Base-by-base conservation (phyloP, 2,329 filamentous ascomycete species). In the Hawksworthiomyces lignivorus region DNA sequence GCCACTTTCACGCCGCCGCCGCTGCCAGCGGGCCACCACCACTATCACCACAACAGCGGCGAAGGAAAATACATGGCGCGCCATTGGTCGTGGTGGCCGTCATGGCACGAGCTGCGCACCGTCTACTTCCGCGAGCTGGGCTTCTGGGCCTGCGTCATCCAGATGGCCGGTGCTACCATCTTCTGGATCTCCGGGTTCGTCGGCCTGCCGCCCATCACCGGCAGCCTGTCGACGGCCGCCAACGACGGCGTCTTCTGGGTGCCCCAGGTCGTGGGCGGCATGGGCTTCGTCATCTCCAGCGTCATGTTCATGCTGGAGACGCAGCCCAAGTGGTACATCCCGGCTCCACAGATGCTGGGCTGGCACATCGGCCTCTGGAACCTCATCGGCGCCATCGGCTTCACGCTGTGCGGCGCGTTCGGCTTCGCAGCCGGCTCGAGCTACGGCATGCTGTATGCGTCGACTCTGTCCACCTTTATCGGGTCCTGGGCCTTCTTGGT, bases 281-380 rank as follows among this genome's bases (percentile, higher is more conserved):
- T 56, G 0, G 75, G 78, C 5, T 84, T 84, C 57, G 71, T 82
- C 45, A 52, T 79, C 19, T 80, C 66, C 7, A 64, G 70, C 18
- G 52, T 62, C 3, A 58, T 84, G 2, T 83, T 82, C 57, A 82
- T 82, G 70, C 52, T 84, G 7, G 80, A 84, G 56, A 81, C 77
- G 3, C 80, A 84, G 57, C 55, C 65, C 30, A 70, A 65, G 34
- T 84, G 80, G 80, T 83, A 74, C 50, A 60, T 64, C 11, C 79
- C 80, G 0, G 74, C 76, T 0, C 65, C 63, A 4, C 54, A 57
- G 4, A 62, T 76, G 1, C 63, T 84, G 2, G 80, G 80, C 4
- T 84, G 80, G 80, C 77, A 83, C 56, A 73, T 84, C 49, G 80
- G 77, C 0, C 57, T 72, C 8, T 84, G 78, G 77, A 84, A 83